Evolutionary conservation across 148 eudicot species (phyloP), one percentile per base, ranked within the genome.

Genomic region (Amaranthus cruentus): DNA sequence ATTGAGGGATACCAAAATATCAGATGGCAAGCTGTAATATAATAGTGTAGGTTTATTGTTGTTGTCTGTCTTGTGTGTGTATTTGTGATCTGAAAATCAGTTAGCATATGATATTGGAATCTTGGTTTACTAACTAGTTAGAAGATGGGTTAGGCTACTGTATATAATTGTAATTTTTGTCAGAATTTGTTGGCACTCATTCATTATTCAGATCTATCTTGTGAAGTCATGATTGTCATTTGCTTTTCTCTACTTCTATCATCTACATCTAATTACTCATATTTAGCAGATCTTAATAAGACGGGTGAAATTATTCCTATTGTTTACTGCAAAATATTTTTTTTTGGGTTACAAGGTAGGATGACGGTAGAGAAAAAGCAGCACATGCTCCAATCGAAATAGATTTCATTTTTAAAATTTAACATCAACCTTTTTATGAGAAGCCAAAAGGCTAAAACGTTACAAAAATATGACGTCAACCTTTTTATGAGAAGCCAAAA

Each of bases 91-190:
- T 46, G 13, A 47, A 56, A 28, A 69, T 74, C 46, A 64, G 70
- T 48, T 18, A 77, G 74, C 75, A 74, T 79, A 60, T 68, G 65
- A 44, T 56, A 68, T 38, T 50, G 53, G 75, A 51, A 74, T 70
- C 71, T 69, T 57, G 66, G 66, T 79, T 77, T 49, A 64, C 48
- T 44, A 13, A 42, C 46, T 62, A 64, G 12, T 15, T 47, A 42
- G 69, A 15, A 15, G 69, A 48, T 66, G 54, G 50, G 47, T 65
- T 14, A n/a, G 69, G 38, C 50, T 48, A n/a, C 5, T 69, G 69
- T 70, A 79, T 9, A 58, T 63, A 51, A 7, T 2, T 79, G 70
- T 78, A 74, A 12, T 71, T 53, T 47, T 47, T 68, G 81, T 79
- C 62, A 68, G 64, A 73, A 18, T 12, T 28, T 60, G 67, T 68